A percentile compares a stretch with the other conserved stretches of the same genome.
Conservation (phyloP, 1,284 basidiomycete genomes). For the Peniophora sp. region DNA sequence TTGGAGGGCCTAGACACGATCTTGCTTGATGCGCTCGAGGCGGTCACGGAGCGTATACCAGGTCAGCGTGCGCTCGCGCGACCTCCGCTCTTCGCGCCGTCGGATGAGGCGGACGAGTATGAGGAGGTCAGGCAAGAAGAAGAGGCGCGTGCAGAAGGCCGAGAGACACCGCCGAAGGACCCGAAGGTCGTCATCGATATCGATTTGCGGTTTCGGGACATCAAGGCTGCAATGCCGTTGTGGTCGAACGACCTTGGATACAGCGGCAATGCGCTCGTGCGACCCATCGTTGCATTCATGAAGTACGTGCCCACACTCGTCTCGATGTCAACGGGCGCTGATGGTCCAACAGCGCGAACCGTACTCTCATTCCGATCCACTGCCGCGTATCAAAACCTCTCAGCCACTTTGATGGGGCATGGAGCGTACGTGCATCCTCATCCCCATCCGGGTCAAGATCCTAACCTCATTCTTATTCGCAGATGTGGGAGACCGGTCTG, state of each 20-base stretch:
- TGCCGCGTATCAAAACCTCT: conserved; percentile 79
- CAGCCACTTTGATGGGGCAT: conserved; percentile 79
- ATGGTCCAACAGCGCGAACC: conserved; percentile 60
- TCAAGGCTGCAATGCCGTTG: conserved; percentile 93
- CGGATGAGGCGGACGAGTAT: conserved; percentile 23
- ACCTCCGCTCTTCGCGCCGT: conserved; percentile 77
- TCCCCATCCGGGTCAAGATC: conserved; percentile 14
- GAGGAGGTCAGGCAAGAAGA: conserved; percentile 1
- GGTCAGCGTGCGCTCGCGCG: conserved; percentile 84
- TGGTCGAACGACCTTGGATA: conserved; percentile 86
- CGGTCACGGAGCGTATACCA: conserved; percentile 66
- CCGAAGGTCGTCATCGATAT: conserved; percentile 80
- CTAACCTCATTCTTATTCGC: conserved; percentile 8
- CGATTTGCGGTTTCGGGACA: conserved; percentile 90
- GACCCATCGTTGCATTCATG: conserved; percentile 98
- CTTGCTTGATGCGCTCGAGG: conserved; percentile 79
- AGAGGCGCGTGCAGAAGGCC: not conserved
- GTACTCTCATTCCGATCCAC: conserved; percentile 86
- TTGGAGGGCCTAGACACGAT: conserved; percentile 62
- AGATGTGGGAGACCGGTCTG: conserved; percentile 88
- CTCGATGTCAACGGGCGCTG: conserved; percentile 7
- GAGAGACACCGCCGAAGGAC: conserved; percentile 29
- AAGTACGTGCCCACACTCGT: conserved; percentile 50
- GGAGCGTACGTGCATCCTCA: conserved; percentile 61
- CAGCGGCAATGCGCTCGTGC: conserved; percentile 88